Percentiles rank a stretch among this genome's conserved stretches.
These are phyloP conservation scores for Vigna radiata DNA, from an alignment of 306 rosid genomes.

Conservation along the genomic window DNA sequence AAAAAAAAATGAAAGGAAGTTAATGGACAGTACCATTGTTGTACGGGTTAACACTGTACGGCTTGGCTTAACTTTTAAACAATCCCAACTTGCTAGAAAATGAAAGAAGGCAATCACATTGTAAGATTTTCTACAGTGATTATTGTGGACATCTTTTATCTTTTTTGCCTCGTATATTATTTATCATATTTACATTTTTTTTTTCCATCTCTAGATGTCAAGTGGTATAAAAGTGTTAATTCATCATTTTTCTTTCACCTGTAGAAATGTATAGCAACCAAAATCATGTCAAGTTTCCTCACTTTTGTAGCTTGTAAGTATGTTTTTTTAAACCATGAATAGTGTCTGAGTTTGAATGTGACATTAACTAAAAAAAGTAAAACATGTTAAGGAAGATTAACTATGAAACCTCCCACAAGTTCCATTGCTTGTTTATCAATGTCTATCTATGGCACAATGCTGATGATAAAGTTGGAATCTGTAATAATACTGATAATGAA, in stretches of 20 bases:
- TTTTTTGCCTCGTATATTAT: background rate
- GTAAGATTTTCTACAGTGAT: background rate
- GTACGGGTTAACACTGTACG: constrained; percentile 50
- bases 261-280: background rate
- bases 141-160: background rate
- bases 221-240: background rate
- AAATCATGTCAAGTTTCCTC: background rate
- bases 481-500: background rate
- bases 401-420: too few relatives aligned
- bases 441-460: too few relatives aligned
- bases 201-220: background rate
- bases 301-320: background rate
- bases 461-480: background rate
- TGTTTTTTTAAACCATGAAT: background rate
- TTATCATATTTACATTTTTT: background rate
- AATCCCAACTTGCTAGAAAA: constrained; percentile 7
- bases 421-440: too few relatives aligned
- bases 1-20: background rate
- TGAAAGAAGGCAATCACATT: background rate
- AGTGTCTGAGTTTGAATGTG: background rate
- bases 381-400: background rate
- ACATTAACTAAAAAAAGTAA: background rate
- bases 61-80: constrained; percentile 21
- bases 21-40: constrained; percentile 44
- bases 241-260: too few relatives aligned